phyloP scores from a whole-genome alignment of 1,284 basidiomycete species.

The Ustilago sp. region DNA sequence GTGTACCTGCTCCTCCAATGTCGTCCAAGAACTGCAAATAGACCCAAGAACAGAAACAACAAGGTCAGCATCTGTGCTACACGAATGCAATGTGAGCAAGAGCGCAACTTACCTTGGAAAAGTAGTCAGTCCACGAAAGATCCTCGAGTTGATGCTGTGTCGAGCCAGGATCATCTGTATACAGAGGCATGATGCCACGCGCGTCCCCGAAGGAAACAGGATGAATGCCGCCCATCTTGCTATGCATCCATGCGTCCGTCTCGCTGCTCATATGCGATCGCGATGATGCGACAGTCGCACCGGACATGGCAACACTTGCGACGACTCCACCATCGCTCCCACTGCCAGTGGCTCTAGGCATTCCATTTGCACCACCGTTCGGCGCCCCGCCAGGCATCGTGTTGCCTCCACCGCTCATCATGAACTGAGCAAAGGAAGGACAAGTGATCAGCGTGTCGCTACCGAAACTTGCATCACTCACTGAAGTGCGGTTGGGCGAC shows the following conservation, averaged over 20 bases:
- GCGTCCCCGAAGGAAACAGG: slow-evolving; percentile 50
- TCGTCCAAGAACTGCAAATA: slow-evolving; percentile 34
- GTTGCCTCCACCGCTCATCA: slow-evolving; percentile 26
- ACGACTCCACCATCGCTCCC: background rate
- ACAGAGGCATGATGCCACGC: slow-evolving; percentile 46
- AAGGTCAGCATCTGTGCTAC: background rate
- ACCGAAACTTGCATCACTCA: slow-evolving; percentile 30
- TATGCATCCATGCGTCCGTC: slow-evolving; percentile 7
- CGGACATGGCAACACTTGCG: slow-evolving; percentile 7
- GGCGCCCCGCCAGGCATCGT: slow-evolving; percentile 5
- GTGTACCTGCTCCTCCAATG: slow-evolving; percentile 30
- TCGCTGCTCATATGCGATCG: slow-evolving; percentile 3
- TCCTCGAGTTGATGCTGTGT: slow-evolving; percentile 46
- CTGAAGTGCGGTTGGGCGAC: slow-evolving; percentile 43
- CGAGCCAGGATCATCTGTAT: slow-evolving; percentile 39
- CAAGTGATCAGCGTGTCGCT: slow-evolving; percentile 33
- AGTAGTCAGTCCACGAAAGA: slow-evolving; percentile 54
- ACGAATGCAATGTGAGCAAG: background rate
- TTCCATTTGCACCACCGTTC: slow-evolving; percentile 5
- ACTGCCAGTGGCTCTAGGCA: background rate
- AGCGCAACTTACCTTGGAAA: slow-evolving; percentile 28
- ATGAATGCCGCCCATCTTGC: slow-evolving; percentile 18
- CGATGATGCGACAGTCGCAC: slow-evolving; percentile 8
- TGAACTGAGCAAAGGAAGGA: slow-evolving; percentile 35
- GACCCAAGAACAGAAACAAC: background rate